Evolutionary conservation across 345 rosid genomes (phyloP).

Genomic region (Euphorbia peplus): DNA sequence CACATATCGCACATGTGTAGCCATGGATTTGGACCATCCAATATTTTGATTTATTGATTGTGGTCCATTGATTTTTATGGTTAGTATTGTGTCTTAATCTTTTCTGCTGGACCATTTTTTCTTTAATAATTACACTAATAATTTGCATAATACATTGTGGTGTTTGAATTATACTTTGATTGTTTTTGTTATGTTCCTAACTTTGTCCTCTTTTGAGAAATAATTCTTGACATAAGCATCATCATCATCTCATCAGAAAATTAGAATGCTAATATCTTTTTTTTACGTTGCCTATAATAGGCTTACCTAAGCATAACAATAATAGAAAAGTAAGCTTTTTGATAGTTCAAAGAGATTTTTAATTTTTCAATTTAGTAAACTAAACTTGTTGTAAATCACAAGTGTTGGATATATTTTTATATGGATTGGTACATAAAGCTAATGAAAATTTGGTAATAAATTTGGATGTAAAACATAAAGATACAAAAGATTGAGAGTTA

Average conservation of each 20-base stretch:
- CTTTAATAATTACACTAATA: conserved; percentile 9
- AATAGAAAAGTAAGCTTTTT: too few species aligned
- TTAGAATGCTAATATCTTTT: background rate
- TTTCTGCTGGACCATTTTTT: conserved; percentile 31
- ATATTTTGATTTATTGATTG: conserved; percentile 22
- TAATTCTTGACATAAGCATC: background rate
- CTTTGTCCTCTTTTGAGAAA: background rate
- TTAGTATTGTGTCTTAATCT: conserved; percentile 20
- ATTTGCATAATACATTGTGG: background rate
- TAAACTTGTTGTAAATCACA: too few species aligned
- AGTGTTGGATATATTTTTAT: too few species aligned
- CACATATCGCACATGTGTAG: conserved; percentile 31
- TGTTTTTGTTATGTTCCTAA: conserved; percentile 1
- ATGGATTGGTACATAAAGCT: too few species aligned
- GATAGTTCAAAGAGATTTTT: too few species aligned
- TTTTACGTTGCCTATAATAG: background rate
- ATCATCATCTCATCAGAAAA: background rate
- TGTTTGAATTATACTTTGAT: background rate
- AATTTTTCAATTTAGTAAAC: too few species aligned
- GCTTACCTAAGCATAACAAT: background rate
- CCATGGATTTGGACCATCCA: conserved; percentile 36
- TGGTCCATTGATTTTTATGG: conserved; percentile 40
- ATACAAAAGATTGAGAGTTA: too few species aligned
- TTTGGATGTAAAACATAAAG: too few species aligned
- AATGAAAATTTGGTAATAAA: too few species aligned